Conservation (phyloP, 805 yeast genomes). For the Millerozyma acaciae region DNA sequence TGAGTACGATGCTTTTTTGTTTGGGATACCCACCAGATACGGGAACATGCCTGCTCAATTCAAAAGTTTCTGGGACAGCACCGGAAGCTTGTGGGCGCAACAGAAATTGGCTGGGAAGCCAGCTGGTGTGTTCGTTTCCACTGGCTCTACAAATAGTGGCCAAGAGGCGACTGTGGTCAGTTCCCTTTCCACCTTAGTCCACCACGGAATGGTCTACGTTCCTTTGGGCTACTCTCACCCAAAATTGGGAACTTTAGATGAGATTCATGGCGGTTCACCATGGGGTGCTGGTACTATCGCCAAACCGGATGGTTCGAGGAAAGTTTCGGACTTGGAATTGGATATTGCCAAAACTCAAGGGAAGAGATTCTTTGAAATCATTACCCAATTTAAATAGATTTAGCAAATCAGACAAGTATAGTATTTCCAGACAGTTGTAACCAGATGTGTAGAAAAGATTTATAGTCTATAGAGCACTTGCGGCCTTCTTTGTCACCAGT, state of each 20-base stretch:
- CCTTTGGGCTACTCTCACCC: constrained; percentile 71
- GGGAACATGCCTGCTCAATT: constrained; percentile 79
- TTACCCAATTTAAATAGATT: constrained; percentile 5
- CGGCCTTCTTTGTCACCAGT: too few relatives aligned
- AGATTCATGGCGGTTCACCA: constrained; percentile 75
- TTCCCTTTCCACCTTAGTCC: constrained; percentile 59
- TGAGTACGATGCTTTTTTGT: constrained; percentile 68
- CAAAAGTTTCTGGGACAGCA: constrained; percentile 73
- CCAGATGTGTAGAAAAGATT: too few relatives aligned
- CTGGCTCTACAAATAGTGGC: constrained; percentile 77
- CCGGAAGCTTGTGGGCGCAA: constrained; percentile 72
- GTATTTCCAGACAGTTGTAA: too few relatives aligned
- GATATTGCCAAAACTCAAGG: constrained; percentile 66
- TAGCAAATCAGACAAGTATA: too few relatives aligned
- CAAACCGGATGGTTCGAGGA: constrained; percentile 66
- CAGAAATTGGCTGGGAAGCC: constrained; percentile 71
- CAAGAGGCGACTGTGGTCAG: constrained; percentile 66
- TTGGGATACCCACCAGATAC: constrained; percentile 80
- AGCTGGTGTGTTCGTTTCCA: constrained; percentile 69
- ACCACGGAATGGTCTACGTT: constrained; percentile 75
- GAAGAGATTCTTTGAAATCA: constrained; percentile 36
- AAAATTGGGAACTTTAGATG: constrained; percentile 49
- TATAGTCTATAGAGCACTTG: too few relatives aligned
- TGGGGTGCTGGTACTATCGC: constrained; percentile 85
- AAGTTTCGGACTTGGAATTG: constrained; percentile 58